Evolutionary conservation across 1,284 basidiomycete genomes (phyloP), one percentile per base, ranked within the genome.

Genomic region (Leccinum huronense): DNA sequence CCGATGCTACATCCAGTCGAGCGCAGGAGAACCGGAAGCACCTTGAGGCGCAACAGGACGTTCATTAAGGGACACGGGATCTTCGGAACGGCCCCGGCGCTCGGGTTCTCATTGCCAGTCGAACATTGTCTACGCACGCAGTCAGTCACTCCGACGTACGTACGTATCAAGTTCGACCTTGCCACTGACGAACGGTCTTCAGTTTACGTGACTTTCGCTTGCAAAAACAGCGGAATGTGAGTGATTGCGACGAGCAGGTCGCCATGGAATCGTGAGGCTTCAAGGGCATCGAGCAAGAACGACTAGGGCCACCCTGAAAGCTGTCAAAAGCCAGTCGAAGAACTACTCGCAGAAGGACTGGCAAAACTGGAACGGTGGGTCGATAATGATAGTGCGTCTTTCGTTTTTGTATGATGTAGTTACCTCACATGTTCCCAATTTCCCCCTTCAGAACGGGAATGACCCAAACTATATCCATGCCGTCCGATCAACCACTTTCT

Each of bases 191-290:
- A 9, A 40, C 66, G 1, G 36, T 38, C 36, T 38, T 23, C 56
- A 91, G 90, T 34, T 71, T 90, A 16, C 83, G 86, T 51, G 86
- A 11, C 66, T 81, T 85, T 58, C 83, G 84, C 19, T 74, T 84
- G 42, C 84, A 89, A 70, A 85, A 80, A 1, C 80, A 84, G 27
- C 86, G 85, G 70, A 83, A 84, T 66, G 76, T 81, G 23, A 72
- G 78, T 10, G 90, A 91, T 66, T 80, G 86, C 60, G 83, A 90
- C 68, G 83, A 86, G 1, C 84, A 89, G 60, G 82, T 90, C 5
- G 72, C 80, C 10, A 84, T 27, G 23, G 23, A 27, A 27, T 27
- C 23, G 23, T 27, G 23, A 27, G 23, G 23, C 0, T 80, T 89
- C 19, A 77, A 79, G 5, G 65, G 72, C 2, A 80, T 88, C n/a